Conservation (phyloP, 108 stramenopile species). For the Skeletonema menzelii region DNA sequence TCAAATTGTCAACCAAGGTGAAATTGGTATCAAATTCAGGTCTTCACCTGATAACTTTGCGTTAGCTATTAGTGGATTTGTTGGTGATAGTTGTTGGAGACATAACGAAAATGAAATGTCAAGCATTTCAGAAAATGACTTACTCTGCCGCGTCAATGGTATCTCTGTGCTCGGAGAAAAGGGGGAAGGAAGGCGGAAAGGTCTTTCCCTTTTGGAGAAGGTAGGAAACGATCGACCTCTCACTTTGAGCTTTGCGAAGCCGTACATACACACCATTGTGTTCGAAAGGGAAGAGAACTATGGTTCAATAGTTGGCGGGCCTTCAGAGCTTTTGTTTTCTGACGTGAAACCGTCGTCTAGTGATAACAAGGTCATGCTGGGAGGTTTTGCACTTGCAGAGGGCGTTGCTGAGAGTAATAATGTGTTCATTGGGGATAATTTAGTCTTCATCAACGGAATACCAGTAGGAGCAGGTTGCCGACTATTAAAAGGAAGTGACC, state of each 20-base stretch:
- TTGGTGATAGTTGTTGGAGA: constrained; percentile 55
- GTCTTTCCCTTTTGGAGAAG: constrained; percentile 56
- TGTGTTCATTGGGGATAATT: constrained; percentile 82
- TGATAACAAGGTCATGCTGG: constrained; percentile 59
- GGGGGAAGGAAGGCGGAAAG: constrained; percentile 53
- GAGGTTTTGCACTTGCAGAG: constrained; percentile 68
- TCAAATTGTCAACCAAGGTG: constrained; percentile 53
- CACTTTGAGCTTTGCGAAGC: constrained; percentile 63
- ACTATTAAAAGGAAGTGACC: constrained; percentile 49
- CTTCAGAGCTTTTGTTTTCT: constrained; percentile 64
- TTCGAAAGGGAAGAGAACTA: constrained; percentile 47
- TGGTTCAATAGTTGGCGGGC: constrained; percentile 55
- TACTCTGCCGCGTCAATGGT: constrained; percentile 75
- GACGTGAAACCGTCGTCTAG: constrained; percentile 44
- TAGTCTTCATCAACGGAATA: constrained; percentile 83
- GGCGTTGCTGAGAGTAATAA: constrained; percentile 71
- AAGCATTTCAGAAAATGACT: constrained; percentile 52
- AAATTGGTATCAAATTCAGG: constrained; percentile 79
- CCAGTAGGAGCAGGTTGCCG: constrained; percentile 83
- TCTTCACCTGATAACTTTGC: constrained; percentile 60
- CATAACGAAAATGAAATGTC: constrained; percentile 57
- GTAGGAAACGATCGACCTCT: constrained; percentile 66
- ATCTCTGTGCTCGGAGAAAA: constrained; percentile 65
- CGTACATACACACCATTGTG: constrained; percentile 53
- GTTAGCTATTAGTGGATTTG: constrained; percentile 58